phyloP scores from a whole-genome alignment of 108 stramenopile genomes.

The Parmales sp. region DNA sequence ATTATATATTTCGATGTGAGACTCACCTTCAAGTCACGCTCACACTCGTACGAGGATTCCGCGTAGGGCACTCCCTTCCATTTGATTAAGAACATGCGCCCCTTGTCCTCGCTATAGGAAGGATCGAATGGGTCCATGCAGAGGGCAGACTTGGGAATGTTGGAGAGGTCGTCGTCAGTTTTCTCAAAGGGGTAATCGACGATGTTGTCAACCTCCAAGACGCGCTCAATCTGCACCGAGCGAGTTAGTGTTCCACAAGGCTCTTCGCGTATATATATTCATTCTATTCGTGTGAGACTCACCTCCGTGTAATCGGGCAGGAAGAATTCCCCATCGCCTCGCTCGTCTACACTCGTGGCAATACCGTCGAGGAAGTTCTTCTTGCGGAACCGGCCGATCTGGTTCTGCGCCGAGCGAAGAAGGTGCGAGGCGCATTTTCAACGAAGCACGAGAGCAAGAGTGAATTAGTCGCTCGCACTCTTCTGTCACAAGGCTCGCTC shows the following conservation, averaged over 20 bases:
- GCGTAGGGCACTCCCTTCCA: conserved; percentile 56
- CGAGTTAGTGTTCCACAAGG: neutral
- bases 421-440: too few species aligned
- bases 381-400: too few species aligned
- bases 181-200: conserved; percentile 17
- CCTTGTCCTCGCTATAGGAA: conserved; percentile 49
- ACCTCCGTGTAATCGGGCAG: neutral
- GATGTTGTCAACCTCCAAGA: conserved; percentile 43
- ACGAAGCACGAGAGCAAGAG: too few species aligned
- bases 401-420: neutral
- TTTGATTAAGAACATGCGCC: conserved; percentile 66
- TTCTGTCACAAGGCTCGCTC: too few species aligned
- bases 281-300: neutral
- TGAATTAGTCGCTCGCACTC: too few species aligned
- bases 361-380: conserved; percentile 39
- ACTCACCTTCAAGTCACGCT: conserved; percentile 69
- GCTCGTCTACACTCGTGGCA: too few species aligned
- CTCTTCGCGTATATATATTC: neutral
- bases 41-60: conserved; percentile 60
- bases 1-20: too few species aligned
- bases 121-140: conserved; percentile 62
- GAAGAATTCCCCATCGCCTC: conserved; percentile 55
- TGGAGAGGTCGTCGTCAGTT: conserved; percentile 4
- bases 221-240: conserved; percentile 61
- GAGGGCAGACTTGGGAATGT: conserved; percentile 5